Evolutionary conservation across 331 rosid genomes (phyloP).

Genomic region (Malus hybrid): DNA sequence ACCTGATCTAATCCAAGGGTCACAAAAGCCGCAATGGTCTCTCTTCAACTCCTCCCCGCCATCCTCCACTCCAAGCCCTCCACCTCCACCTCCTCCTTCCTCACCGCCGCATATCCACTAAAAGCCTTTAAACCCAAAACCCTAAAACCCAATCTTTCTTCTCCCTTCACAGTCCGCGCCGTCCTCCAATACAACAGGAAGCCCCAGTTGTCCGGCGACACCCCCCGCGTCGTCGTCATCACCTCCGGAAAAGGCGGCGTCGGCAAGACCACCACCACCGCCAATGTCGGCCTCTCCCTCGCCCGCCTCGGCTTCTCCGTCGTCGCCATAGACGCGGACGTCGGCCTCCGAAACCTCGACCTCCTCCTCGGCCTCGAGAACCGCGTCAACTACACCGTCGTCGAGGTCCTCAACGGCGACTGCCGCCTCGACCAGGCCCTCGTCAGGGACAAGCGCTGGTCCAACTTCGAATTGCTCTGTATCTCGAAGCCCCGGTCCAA

Average conservation of each 20-base stretch:
- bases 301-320: conserved; percentile 90
- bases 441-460: conserved; percentile 90
- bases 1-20: background rate
- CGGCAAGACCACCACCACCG: conserved; percentile 83
- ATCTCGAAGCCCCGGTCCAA: conserved; percentile 89
- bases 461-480: conserved; percentile 86
- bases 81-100: background rate
- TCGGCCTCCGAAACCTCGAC: conserved; percentile 91
- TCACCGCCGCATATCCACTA: conserved; percentile 2
- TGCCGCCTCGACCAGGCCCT: conserved; percentile 94
- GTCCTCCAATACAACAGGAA: conserved; percentile 83
- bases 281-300: conserved; percentile 83
- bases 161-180: conserved; percentile 20
- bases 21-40: conserved; percentile 35
- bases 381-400: conserved; percentile 88
- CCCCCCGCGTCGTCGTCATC: conserved; percentile 77
- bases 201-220: conserved; percentile 72
- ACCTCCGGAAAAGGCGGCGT: conserved; percentile 93
- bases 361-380: conserved; percentile 93
- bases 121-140: conserved; percentile 24
- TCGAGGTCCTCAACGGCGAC: conserved; percentile 92
- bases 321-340: conserved; percentile 88
- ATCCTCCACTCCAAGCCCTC: conserved; percentile 17
- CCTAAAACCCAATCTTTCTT: conserved; percentile 20
- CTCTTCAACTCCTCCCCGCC: conserved; percentile 27